Conservation (phyloP, 805 yeast genomes). For the Schizosaccharomyces lindneri region DNA sequence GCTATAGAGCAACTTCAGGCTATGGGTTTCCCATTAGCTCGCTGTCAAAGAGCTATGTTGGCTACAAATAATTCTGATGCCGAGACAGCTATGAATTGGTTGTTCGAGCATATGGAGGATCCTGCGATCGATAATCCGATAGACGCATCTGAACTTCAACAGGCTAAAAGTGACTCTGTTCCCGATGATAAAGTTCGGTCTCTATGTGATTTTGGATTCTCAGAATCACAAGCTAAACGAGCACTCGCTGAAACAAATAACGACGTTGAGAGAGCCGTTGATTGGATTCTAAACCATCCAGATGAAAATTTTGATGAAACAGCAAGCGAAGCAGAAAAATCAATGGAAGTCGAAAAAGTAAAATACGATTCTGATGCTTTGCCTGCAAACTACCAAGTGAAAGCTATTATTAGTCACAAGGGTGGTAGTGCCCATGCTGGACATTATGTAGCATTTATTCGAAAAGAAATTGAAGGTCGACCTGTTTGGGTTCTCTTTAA, state of each 20-base stretch:
- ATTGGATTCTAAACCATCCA: conserved; percentile 71
- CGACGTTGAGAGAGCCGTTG: conserved; percentile 56
- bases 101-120: conserved; percentile 75
- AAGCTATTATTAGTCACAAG: conserved; percentile 62
- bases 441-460: conserved; percentile 63
- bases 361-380: conserved; percentile 5
- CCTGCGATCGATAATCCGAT: conserved; percentile 46
- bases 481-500: conserved; percentile 57
- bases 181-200: conserved; percentile 16
- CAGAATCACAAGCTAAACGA: conserved; percentile 35
- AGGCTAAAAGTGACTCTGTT: conserved; percentile 4
- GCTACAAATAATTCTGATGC: conserved; percentile 37
- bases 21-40: conserved; percentile 71
- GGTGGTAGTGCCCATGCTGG: conserved; percentile 80
- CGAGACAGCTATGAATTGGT: conserved; percentile 75
- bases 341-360: conserved; percentile 9
- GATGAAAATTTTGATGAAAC: conserved; percentile 20
- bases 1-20: conserved; percentile 35
- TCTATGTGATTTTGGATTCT: conserved; percentile 57
- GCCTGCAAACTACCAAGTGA: conserved; percentile 23
- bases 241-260: conserved; percentile 29
- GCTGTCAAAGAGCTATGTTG: conserved; percentile 42
- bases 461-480: conserved; percentile 15
- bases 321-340: conserved; percentile 1
- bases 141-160: conserved; percentile 8